A percentile compares a stretch with the other conserved stretches of the same genome.
Evolutionary conservation across 1,284 basidiomycete species (phyloP).

Genomic region (Sanghuangporus weigelae): DNA sequence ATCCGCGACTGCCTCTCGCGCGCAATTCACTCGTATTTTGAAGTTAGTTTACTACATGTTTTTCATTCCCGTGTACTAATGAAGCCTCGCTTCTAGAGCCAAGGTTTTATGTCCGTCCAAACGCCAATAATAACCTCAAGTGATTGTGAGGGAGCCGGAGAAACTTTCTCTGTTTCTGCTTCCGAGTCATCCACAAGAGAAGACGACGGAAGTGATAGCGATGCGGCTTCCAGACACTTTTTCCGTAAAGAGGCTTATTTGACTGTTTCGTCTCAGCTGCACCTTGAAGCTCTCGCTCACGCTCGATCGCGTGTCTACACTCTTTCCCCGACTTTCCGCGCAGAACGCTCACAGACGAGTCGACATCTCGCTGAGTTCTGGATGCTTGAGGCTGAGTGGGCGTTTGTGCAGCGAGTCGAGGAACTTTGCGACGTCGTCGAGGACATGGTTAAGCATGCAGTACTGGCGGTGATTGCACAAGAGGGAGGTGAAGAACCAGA

Average conservation of each 20-base stretch:
- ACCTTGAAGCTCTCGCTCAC: conserved; percentile 84
- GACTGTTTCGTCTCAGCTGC: conserved; percentile 93
- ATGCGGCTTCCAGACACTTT: conserved; percentile 39
- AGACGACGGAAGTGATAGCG: conserved; percentile 9
- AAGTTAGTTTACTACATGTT: conserved; percentile 40
- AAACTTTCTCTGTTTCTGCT: conserved; percentile 72
- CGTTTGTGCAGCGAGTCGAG: conserved; percentile 45
- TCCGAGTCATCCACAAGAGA: conserved; percentile 20
- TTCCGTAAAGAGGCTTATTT: conserved; percentile 78
- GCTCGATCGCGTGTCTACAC: conserved; percentile 85
- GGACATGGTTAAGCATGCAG: conserved; percentile 47
- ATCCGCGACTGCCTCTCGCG: conserved; percentile 57
- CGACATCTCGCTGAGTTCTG: conserved; percentile 97
- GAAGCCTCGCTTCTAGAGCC: conserved; percentile 36
- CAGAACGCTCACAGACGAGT: conserved; percentile 83
- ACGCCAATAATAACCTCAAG: conserved; percentile 87
- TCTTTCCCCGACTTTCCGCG: conserved; percentile 88
- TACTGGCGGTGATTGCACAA: conserved; percentile 32
- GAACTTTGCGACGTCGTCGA: conserved; percentile 74
- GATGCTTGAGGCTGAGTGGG: conserved; percentile 96
- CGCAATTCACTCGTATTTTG: conserved; percentile 58
- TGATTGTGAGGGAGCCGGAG: conserved; percentile 98
- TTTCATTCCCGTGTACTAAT: not conserved
- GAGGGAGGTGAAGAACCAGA: conserved; percentile 31
- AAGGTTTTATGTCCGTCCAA: conserved; percentile 78